A percentile compares a stretch with the other conserved stretches of the same genome.
These are phyloP conservation scores for Papiliotrema terrestris DNA, from an alignment of 1,284 basidiomycete genomes.

Conservation along the genomic window DNA sequence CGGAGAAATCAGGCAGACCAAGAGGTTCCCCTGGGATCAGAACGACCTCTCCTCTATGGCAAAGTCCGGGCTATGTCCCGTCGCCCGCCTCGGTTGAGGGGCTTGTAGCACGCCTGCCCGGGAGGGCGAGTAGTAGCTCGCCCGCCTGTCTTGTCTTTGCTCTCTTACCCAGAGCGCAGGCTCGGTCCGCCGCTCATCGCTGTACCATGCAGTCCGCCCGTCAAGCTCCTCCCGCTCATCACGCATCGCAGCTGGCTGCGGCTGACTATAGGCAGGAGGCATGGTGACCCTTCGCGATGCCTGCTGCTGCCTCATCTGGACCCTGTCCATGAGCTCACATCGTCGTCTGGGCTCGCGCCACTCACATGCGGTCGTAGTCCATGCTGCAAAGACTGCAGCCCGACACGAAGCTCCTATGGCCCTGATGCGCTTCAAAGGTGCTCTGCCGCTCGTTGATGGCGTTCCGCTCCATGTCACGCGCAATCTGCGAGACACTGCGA, in stretches of 20 bases:
- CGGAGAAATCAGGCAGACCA: too few species aligned
- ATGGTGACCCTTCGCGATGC: not conserved
- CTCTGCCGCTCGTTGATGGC: not conserved
- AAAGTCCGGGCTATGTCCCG: not conserved
- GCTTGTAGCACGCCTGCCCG: not conserved
- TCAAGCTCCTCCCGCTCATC: not conserved
- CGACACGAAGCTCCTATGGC: not conserved
- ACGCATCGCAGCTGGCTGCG: not conserved
- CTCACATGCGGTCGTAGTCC: slow-evolving; percentile 5
- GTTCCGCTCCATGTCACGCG: not conserved
- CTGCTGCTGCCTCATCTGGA: not conserved
- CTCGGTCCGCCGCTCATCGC: not conserved
- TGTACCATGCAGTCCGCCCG: not conserved
- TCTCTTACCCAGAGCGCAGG: not conserved
- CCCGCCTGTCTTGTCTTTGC: not conserved
- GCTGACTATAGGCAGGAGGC: slow-evolving; percentile 3
- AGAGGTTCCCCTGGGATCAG: too few species aligned
- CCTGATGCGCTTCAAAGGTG: slow-evolving; percentile 1
- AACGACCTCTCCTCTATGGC: too few species aligned
- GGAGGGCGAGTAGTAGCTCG: not conserved
- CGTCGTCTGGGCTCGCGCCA: not conserved
- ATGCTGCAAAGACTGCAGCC: slow-evolving; percentile 2
- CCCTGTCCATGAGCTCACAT: not conserved
- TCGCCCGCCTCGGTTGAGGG: not conserved
- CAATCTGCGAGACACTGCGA: slow-evolving; percentile 3